Percentiles rank a stretch among this genome's conserved stretches.
Conservation (phyloP, 1,139 yeast species). For the Blastobotrys indianensis region DNA sequence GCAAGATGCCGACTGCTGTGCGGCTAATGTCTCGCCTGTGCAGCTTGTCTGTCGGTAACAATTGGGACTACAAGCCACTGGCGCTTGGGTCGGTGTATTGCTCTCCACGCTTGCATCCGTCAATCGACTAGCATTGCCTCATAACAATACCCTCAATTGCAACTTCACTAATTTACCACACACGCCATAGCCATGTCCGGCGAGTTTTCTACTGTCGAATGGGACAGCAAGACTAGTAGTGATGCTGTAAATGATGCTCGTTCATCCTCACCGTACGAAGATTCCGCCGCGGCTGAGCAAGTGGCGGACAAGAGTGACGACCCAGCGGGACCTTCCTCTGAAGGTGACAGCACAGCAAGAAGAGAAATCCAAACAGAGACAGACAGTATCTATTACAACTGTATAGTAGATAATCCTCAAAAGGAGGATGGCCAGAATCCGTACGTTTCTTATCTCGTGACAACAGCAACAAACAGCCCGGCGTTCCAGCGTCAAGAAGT, state of each 20-base stretch:
- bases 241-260: background rate
- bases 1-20: no score
- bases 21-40: no score
- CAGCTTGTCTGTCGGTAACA: no score
- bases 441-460: slow-evolving; percentile 71
- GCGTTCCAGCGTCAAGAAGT: slow-evolving; percentile 41
- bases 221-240: slow-evolving; percentile 9
- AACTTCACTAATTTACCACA: no score
- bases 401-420: slow-evolving; percentile 61
- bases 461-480: slow-evolving; percentile 51
- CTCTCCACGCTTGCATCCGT: no score
- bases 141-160: no score
- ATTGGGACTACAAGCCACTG: no score
- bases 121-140: no score
- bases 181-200: slow-evolving; percentile 1
- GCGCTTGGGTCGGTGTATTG: no score
- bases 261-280: background rate
- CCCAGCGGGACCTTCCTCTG: background rate
- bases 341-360: background rate
- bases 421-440: slow-evolving; percentile 79
- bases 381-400: slow-evolving; percentile 20
- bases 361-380: slow-evolving; percentile 1
- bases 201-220: slow-evolving; percentile 13
- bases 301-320: no score
- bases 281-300: background rate